Evolutionary conservation across 768 basidiomycete species (phyloP), one percentile per base, ranked within the genome.

Genomic region (Cystofilobasidium bisporidii): DNA sequence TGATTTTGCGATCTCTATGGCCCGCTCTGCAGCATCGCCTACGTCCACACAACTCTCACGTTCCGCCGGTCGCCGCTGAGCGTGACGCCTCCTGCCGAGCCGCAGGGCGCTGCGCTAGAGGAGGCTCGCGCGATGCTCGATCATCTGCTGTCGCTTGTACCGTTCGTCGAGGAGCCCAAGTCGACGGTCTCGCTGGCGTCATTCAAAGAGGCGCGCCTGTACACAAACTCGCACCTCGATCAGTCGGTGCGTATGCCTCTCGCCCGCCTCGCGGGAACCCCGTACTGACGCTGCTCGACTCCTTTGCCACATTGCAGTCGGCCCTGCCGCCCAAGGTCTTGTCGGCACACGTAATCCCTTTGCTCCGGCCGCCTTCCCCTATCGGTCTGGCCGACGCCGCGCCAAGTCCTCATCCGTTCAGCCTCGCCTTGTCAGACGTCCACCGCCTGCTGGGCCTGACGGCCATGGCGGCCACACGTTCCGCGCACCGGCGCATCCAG

Each of bases 61-160:
- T 68, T 63, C 38, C 61, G 48, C 28, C 33, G 40, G 10, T 68
- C 67, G 0, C 67, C 67, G 5, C 57, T 62, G 15, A 22, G 53
- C 43, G 22, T 22, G 20, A 28, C 4, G n/a, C 50, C 14, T 22
- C 36, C 30, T 18, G 26, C 1, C 43, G 30, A 26, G 0, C 64
- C n/a, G 11, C 3, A 3, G 0, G 57, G 14, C 15, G 0, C 30
- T 6, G 33, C 40, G 14, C 24, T 56, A 15, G 36, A 62, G 38
- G 38, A 59, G 26, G 32, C 24, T 11, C 47, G 28, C 28, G 30
- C 38, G 36, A 55, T 36, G n/a, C 61, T 68, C 15, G 40, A 57
- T 55, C 57, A 68, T 60, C 41, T 68, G 36, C 61, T 68, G 55
- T 63, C 61, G 12, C 61, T 68, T n/a, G 60, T 68, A 3, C 67